Base-by-base conservation (phyloP, 306 rosid species). In the Ziziphus jujuba region DNA sequence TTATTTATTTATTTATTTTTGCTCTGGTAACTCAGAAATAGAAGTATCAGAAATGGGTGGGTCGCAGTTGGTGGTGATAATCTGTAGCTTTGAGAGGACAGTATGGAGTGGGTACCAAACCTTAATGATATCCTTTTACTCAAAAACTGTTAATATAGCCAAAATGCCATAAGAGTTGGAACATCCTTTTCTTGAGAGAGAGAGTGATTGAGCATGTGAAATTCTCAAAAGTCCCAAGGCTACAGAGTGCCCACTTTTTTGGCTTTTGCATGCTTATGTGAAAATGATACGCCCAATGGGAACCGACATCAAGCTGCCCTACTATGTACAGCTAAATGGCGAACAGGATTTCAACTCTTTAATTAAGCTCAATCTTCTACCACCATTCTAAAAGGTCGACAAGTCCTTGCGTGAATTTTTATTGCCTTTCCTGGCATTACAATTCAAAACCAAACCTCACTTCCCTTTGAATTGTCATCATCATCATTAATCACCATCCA, bases 101-200 rank as follows among this genome's bases (percentile, higher is more conserved):
- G 25, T 5, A 36, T 31, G 52, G 16, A 21, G 61, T 33, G 49
- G 74, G 61, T 48, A 69, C 71, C 75, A 34, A 75, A 75, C 69
- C 8, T 21, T 34, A 47, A 28, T 49, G 54, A 62, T 47, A 21
- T 38, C 33, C 34, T 38, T 5, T 28, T 19, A 23, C 60, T 51
- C 44, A 47, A 28, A 28, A 28, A 56, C 15, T 31, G 59, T 34
- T 13, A 13, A 6, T 1, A n/a, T 24, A 20, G 79, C 25, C 66
- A 36, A 7, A 68, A 15, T 25, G 12, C 15, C 51, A 16, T 7
- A 15, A n/a, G 56, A 50, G 78, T 38, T 66, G 68, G 49, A 59
- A 59, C 61, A 20, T 66, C 72, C 38, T 74, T 74, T 66, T 33
- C 63, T 38, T 16, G 12, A 6, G 40, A 19, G 49, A 59, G 56